These are phyloP conservation scores for Proteromonas lacertae DNA, from an alignment of 352 stramenopile genomes.

Conservation along the genomic window DNA sequence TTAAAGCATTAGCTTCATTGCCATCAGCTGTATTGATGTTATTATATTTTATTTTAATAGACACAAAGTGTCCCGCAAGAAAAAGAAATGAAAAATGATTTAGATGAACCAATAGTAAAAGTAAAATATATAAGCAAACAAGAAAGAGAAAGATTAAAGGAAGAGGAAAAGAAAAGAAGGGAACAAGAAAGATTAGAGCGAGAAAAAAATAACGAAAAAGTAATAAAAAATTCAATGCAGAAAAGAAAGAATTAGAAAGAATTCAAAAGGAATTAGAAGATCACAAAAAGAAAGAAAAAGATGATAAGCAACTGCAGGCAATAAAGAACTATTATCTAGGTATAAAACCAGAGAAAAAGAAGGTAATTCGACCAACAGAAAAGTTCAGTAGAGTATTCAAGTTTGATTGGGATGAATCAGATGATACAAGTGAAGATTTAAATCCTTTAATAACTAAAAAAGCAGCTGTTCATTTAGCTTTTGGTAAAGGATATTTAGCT, in stretches of 20 bases:
- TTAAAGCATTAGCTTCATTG: too few species aligned
- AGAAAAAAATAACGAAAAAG: background rate
- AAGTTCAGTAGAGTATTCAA: constrained; percentile 65
- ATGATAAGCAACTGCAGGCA: constrained; percentile 28
- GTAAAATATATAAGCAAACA: constrained; percentile 21
- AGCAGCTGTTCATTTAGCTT: constrained; percentile 49
- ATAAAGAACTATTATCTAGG: constrained; percentile 54
- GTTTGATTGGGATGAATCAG: constrained; percentile 54
- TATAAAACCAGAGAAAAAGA: constrained; percentile 38
- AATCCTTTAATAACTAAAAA: constrained; percentile 52
- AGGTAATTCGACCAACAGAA: constrained; percentile 48
- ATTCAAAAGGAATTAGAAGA: background rate
- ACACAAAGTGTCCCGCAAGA: background rate
- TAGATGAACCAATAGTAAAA: constrained; percentile 17
- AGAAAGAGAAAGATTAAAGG: constrained; percentile 15
- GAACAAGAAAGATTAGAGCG: background rate
- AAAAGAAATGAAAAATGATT: constrained; percentile 13
- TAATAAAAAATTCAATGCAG: background rate
- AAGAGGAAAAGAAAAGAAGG: constrained; percentile 2
- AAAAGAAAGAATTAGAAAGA: background rate
- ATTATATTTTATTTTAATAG: too few species aligned
- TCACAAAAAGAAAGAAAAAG: constrained; percentile 10
- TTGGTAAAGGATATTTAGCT: constrained; percentile 50
- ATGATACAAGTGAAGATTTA: constrained; percentile 57
- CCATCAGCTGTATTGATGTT: too few species aligned